phyloP scores from a whole-genome alignment of 2,329 filamentous ascomycete species.

The Lachnellula occidentalis region DNA sequence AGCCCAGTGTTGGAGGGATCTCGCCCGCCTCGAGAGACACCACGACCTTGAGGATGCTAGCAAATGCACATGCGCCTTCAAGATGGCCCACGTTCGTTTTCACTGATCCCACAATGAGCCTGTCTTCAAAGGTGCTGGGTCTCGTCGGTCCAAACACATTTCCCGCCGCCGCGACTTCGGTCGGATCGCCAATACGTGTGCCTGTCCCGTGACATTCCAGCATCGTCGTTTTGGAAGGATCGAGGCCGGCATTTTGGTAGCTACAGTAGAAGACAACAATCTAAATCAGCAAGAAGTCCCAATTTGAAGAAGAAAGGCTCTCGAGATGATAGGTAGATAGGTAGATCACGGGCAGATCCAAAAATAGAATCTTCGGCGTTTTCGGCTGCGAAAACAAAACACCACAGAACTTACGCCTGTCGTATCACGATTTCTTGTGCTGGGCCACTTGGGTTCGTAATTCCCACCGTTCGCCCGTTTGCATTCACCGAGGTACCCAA shows the following conservation, averaged over 20 bases:
- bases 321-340: too few species aligned
- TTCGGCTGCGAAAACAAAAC: too few species aligned
- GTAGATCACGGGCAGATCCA: too few species aligned
- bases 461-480: not conserved
- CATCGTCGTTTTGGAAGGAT: too few species aligned
- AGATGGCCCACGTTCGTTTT: slow-evolving; percentile 24
- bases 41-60: slow-evolving; percentile 9
- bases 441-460: not conserved
- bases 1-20: slow-evolving; percentile 22
- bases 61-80: slow-evolving; percentile 11
- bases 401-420: not conserved
- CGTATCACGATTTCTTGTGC: not conserved
- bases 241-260: too few species aligned
- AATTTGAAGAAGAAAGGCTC: too few species aligned
- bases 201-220: too few species aligned
- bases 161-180: slow-evolving; percentile 1
- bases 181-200: slow-evolving; percentile 4
- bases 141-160: not conserved
- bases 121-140: not conserved
- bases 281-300: too few species aligned
- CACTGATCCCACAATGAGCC: slow-evolving; percentile 8
- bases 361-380: too few species aligned
- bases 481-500: not conserved
- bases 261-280: too few species aligned
- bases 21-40: slow-evolving; percentile 25